Percentiles rank a stretch among this genome's conserved stretches.
phyloP scores from a whole-genome alignment of 2,329 filamentous ascomycete genomes.

The Daldinia eschscholtzii region DNA sequence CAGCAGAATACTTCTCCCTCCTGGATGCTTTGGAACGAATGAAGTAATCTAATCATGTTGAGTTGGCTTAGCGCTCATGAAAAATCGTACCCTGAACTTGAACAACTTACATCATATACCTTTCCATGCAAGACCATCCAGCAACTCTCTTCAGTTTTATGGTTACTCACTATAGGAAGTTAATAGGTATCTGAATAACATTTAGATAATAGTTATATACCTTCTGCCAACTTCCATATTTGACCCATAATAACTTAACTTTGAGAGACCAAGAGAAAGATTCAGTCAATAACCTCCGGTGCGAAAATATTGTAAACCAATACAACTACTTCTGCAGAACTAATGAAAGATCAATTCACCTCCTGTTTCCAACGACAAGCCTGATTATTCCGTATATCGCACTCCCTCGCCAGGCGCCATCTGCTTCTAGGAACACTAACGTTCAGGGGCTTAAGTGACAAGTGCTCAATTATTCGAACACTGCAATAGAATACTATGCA shows the following conservation, averaged over 20 bases:
- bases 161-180: conserved; percentile 34
- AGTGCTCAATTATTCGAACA: not conserved
- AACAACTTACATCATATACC: conserved; percentile 43
- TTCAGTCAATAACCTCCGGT: not conserved
- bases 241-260: conserved; percentile 22
- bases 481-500: not conserved
- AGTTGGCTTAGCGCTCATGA: conserved; percentile 5
- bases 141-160: conserved; percentile 41
- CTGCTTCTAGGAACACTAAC: not conserved
- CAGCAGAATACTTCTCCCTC: conserved; percentile 42
- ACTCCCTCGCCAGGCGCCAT: not conserved
- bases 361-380: not conserved
- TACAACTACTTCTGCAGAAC: not conserved
- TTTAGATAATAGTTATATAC: conserved; percentile 18
- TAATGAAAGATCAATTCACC: conserved; percentile 4
- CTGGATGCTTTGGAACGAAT: conserved; percentile 42
- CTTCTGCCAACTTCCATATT: conserved; percentile 34
- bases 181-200: conserved; percentile 4
- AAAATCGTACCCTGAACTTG: not conserved
- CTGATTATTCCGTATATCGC: not conserved
- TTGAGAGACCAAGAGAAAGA: not conserved
- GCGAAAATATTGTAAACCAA: not conserved
- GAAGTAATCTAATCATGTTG: conserved; percentile 36
- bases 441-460: not conserved
- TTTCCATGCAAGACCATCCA: conserved; percentile 46